phyloP scores from a whole-genome alignment of 495 filamentous ascomycete species.

The Mycothermus thermophilus region DNA sequence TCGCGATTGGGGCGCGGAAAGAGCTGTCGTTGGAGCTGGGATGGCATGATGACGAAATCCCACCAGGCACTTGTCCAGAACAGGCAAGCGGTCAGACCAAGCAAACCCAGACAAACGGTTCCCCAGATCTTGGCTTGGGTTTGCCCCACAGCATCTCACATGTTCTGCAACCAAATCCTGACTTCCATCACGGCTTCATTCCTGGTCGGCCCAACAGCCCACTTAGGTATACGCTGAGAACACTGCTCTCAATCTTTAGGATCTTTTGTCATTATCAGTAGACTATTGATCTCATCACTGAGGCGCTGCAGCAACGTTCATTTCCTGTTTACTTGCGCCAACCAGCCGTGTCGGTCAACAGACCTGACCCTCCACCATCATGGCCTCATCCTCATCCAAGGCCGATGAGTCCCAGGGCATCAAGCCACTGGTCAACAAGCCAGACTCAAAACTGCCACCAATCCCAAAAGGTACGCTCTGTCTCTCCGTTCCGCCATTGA shows the following conservation, averaged over 20 bases:
- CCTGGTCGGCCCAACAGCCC: background rate
- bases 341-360: background rate
- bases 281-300: too few species aligned
- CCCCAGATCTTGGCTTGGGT: constrained; percentile 4
- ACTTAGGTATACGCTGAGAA: too few species aligned
- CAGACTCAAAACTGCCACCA: constrained; percentile 28
- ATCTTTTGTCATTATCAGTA: too few species aligned
- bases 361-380: background rate
- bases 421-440: constrained; percentile 12
- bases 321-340: too few species aligned
- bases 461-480: constrained; percentile 31
- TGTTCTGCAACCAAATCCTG: background rate
- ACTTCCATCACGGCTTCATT: background rate
- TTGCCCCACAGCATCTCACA: background rate
- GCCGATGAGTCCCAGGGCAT: background rate
- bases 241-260: too few species aligned
- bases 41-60: background rate
- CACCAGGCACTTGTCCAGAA: constrained; percentile 2
- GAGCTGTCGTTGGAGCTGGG: background rate
- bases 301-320: too few species aligned
- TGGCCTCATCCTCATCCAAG: background rate
- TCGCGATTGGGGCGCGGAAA: background rate
- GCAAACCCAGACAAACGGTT: background rate
- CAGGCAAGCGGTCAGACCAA: constrained; percentile 4
- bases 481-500: background rate